Evolutionary conservation across 192 early-diverging fungal species (phyloP), one percentile per base, ranked within the genome.

Genomic region (Gaertneriomyces semiglobifer): DNA sequence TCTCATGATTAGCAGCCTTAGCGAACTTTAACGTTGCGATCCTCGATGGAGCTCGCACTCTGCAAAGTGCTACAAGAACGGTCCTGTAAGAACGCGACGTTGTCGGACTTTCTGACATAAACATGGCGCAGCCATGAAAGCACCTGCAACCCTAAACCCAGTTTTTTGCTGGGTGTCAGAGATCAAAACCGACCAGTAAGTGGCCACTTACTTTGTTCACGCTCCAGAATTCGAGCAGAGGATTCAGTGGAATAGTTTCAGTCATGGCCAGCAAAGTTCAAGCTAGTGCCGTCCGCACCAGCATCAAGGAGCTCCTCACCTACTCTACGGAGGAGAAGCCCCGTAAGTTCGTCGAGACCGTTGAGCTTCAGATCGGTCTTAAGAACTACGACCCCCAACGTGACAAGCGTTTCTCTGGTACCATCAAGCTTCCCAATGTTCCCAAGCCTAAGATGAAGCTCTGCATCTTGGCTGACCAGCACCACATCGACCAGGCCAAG

Each of bases 331-430:
- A 88, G 81, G 93, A 92, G 82, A 93, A 93, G 83, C 85, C 89
- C 77, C 85, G 95, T 73, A 98, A 98, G 78, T 98, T 98, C 88
- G 82, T 80, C 59, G 95, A 98, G 86, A 95, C 95, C 60, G 86
- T 98, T 61, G 95, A 98, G 82, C 90, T 98, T 77, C 95, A 98
- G 79, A 89, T 98, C 78, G 95, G 95, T 77, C 88, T 98, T 60
- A 98, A 98, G 91, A 98, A 98, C 92, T 98, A 98, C 90, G 95
- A 98, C 88, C 95, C 95, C 69, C 95, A 98, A 85, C 86, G 95
- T 83, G 95, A 98, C 84, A 98, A 98, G 92, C 95, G 95, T 94
- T 98, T 98, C 90, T 91, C 90, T 73, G 95, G 95, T 68, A 93
- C 93, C 71, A 60, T 66, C 64, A 65, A 55, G 82, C 90, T 98